Percentiles rank a stretch among this genome's conserved stretches.
Conservation (phyloP, 352 stramenopile genomes). For the Pythium dissimile region DNA sequence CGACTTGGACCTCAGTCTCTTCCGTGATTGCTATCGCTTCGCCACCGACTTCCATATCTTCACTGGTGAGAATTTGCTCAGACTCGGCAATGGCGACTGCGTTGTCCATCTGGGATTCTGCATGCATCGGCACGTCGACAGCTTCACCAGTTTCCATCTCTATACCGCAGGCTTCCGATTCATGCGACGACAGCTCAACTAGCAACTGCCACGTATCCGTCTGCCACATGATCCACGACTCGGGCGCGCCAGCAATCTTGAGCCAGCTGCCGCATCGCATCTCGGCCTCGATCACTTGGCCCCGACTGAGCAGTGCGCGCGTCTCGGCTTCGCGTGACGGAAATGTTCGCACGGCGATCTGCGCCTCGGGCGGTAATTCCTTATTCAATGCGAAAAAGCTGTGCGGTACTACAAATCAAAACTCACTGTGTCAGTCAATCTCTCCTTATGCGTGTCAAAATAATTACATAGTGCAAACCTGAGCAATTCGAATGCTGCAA, state of each 20-base stretch:
- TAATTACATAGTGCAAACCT: conserved; percentile 28
- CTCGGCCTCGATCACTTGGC: conserved; percentile 54
- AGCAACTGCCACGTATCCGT: conserved; percentile 47
- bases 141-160: background rate
- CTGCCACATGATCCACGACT: conserved; percentile 70
- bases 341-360: conserved; percentile 63
- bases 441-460: background rate
- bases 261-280: conserved; percentile 50
- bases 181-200: conserved; percentile 32
- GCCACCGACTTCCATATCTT: background rate
- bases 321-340: conserved; percentile 59
- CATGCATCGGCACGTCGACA: background rate
- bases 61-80: no score
- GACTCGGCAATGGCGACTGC: no score
- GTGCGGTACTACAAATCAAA: conserved; percentile 27
- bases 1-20: background rate
- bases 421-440: background rate
- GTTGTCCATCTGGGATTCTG: background rate
- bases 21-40: background rate
- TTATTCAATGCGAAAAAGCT: conserved; percentile 60
- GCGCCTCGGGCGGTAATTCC: conserved; percentile 47
- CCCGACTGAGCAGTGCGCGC: conserved; percentile 44
- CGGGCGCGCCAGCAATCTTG: conserved; percentile 26
- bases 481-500: conserved; percentile 41
- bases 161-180: conserved; percentile 9